Conservation (phyloP, 306 rosid species). For the Cucurbita moschata region DNA sequence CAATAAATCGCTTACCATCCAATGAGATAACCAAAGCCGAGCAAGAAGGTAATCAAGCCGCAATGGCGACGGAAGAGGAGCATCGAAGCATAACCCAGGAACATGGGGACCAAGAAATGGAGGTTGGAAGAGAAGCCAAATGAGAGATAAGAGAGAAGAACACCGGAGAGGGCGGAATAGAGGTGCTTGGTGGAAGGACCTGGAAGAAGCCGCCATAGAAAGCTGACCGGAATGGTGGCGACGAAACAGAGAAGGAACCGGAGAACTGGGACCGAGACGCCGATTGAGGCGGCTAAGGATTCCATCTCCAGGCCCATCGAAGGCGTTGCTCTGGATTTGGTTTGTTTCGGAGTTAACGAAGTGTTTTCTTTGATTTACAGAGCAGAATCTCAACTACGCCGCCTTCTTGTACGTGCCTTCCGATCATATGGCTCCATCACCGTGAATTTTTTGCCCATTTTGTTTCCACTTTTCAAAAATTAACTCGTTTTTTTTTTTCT, state of each 20-base stretch:
- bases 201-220: constrained; percentile 58
- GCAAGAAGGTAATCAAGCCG: constrained; percentile 59
- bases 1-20: constrained; percentile 35
- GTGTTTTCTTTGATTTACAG: too few species aligned
- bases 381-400: too few species aligned
- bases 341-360: too few species aligned
- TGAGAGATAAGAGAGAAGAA: constrained; percentile 56
- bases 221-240: constrained; percentile 71
- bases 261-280: constrained; percentile 68
- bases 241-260: constrained; percentile 81
- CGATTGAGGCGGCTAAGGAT: constrained; percentile 76
- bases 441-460: too few species aligned
- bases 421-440: too few species aligned
- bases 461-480: too few species aligned
- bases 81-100: constrained; percentile 78
- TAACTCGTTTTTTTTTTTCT: too few species aligned
- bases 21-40: constrained; percentile 79
- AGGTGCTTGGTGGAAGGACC: constrained; percentile 50
- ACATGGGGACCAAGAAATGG: constrained; percentile 66
- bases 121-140: constrained; percentile 88
- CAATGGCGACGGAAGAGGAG: constrained; percentile 44
- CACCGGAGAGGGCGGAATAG: constrained; percentile 60
- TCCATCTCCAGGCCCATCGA: constrained; percentile 62
- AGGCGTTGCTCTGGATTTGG: not conserved
- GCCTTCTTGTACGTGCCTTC: too few species aligned